phyloP scores from a whole-genome alignment of 192 early-diverging fungal species.

The Kickxella alabastrina region DNA sequence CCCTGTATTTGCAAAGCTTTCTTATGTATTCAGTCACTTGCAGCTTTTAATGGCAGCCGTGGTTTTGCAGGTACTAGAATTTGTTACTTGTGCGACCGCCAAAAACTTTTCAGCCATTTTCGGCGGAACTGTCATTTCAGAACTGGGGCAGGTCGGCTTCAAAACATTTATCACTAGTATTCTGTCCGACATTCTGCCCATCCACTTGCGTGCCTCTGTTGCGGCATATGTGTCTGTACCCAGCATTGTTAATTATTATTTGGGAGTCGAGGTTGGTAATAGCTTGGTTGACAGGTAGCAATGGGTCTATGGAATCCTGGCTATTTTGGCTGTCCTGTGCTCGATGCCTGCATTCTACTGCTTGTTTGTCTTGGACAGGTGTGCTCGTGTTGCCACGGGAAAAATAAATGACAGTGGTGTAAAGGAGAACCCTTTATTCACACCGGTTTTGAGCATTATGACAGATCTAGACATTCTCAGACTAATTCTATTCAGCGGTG shows the following conservation, averaged over 20 bases:
- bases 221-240: conserved; percentile 37
- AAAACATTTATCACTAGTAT: conserved; percentile 36
- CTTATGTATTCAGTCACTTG: conserved; percentile 30
- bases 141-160: conserved; percentile 35
- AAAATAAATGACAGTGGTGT: conserved; percentile 2
- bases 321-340: conserved; percentile 36
- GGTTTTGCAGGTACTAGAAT: conserved; percentile 25
- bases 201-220: conserved; percentile 33
- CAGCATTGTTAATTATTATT: conserved; percentile 40
- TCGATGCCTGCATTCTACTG: conserved; percentile 16
- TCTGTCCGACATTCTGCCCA: conserved; percentile 35
- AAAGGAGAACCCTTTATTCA: background rate
- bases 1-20: conserved; percentile 36
- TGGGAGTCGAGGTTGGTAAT: conserved; percentile 35
- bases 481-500: conserved; percentile 33
- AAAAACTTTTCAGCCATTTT: conserved; percentile 33
- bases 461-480: conserved; percentile 39
- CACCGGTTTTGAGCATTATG: conserved; percentile 1
- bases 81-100: conserved; percentile 24
- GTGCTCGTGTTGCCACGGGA: conserved; percentile 13
- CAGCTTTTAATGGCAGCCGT: conserved; percentile 16
- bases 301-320: conserved; percentile 44
- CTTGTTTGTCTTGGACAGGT: conserved; percentile 23
- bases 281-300: conserved; percentile 27
- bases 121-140: conserved; percentile 40